These are phyloP conservation scores for Baorangia bicolor DNA, from an alignment of 768 basidiomycete genomes.

Conservation along the genomic window DNA sequence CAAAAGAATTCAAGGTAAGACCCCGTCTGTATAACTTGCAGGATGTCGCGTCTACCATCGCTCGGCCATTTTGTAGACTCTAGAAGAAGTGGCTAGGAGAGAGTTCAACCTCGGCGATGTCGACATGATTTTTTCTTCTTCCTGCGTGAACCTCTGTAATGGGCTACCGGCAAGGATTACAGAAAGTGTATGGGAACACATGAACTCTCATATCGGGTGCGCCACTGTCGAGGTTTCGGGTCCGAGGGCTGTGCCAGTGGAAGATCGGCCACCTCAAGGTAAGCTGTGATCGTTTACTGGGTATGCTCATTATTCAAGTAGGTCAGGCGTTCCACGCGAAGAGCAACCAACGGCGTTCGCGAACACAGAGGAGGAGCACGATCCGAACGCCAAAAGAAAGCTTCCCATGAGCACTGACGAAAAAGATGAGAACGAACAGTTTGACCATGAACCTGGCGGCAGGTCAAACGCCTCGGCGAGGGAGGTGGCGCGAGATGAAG, in stretches of 20 bases:
- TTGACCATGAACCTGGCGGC: neutral
- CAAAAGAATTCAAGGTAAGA: conserved; percentile 17
- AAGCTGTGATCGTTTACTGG: neutral
- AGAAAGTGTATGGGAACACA: conserved; percentile 13
- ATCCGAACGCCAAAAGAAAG: neutral
- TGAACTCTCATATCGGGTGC: conserved; percentile 25
- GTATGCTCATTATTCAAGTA: neutral
- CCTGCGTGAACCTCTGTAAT: conserved; percentile 22
- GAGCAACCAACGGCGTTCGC: neutral
- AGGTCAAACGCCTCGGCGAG: neutral
- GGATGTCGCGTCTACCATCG: neutral
- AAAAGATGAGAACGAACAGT: neutral
- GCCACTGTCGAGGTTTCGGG: conserved; percentile 10
- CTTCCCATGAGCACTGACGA: neutral
- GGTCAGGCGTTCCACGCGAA: neutral
- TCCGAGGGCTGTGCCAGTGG: neutral
- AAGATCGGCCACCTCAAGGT: conserved; percentile 1
- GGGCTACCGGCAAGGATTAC: conserved; percentile 25
- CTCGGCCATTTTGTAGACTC: conserved; percentile 2
- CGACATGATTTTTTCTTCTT: conserved; percentile 13
- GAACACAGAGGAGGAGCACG: neutral
- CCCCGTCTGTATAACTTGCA: neutral
- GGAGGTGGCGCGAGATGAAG: neutral
- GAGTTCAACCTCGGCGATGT: conserved; percentile 24
- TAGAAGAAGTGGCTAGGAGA: conserved; percentile 14